Evolutionary conservation across 2,329 filamentous ascomycete species (phyloP).

Genomic region (Pestalotiopsis sp.): DNA sequence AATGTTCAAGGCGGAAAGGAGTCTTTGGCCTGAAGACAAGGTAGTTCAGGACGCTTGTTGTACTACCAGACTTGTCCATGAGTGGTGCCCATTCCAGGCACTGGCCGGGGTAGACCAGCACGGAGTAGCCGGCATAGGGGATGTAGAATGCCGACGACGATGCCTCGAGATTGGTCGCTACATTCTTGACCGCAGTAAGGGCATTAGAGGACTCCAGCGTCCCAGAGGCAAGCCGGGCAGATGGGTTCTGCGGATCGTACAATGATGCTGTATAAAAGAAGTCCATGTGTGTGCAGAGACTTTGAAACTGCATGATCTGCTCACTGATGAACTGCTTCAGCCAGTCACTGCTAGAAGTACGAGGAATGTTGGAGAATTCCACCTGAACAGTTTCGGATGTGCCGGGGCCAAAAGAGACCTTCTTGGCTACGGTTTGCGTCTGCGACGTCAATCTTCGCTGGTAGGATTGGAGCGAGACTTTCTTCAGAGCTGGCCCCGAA

Average conservation of each 20-base stretch:
- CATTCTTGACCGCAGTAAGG: constrained; percentile 22
- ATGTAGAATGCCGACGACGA: constrained; percentile 26
- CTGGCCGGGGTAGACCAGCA: constrained; percentile 29
- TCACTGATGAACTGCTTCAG: constrained; percentile 25
- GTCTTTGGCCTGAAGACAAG: constrained; percentile 25
- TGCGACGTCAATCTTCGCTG: constrained; percentile 27
- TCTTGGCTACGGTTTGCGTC: constrained; percentile 27
- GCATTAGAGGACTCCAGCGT: constrained; percentile 19
- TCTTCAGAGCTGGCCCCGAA: constrained; percentile 16
- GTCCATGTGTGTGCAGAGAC: constrained; percentile 26
- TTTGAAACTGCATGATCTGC: constrained; percentile 23
- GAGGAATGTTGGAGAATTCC: constrained; percentile 27
- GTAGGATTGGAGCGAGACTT: constrained; percentile 25
- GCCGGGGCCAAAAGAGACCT: constrained; percentile 25
- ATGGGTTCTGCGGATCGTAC: constrained; percentile 18
- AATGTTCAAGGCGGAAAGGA: constrained; percentile 18
- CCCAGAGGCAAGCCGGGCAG: constrained; percentile 24
- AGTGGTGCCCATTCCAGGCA: constrained; percentile 27
- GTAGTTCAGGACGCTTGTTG: constrained; percentile 22
- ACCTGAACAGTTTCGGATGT: constrained; percentile 23
- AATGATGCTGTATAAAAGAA: constrained; percentile 19
- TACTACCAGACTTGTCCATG: constrained; percentile 6
- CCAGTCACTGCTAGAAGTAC: constrained; percentile 24
- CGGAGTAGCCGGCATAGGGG: constrained; percentile 27
- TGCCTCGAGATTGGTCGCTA: constrained; percentile 24